phyloP scores from a whole-genome alignment of 768 basidiomycete genomes.

The Podaxis sp. region DNA sequence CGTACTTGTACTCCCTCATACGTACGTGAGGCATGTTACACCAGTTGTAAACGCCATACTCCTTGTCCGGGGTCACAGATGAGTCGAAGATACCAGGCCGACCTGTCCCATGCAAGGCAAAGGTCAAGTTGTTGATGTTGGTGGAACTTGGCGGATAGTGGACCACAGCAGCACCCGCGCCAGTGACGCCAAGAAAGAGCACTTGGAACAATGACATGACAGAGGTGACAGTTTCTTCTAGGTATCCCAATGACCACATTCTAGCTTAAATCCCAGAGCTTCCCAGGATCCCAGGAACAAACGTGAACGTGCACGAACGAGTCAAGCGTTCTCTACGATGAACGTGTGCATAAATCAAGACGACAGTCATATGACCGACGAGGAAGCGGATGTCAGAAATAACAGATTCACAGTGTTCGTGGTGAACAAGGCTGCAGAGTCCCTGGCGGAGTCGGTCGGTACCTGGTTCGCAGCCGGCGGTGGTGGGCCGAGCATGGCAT shows the following conservation, averaged over 20 bases:
- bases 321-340: background rate
- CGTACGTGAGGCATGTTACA: slow-evolving; percentile 58
- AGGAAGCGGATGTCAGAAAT: background rate
- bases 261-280: background rate
- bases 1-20: slow-evolving; percentile 43
- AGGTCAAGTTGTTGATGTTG: slow-evolving; percentile 44
- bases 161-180: slow-evolving; percentile 23
- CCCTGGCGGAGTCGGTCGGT: too few relatives aligned
- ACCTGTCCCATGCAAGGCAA: slow-evolving; percentile 39
- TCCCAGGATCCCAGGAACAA: background rate
- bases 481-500: too few relatives aligned
- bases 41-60: slow-evolving; percentile 51
- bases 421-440: background rate
- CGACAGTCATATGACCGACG: background rate
- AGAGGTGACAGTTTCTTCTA: slow-evolving; percentile 16
- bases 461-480: too few relatives aligned
- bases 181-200: slow-evolving; percentile 17
- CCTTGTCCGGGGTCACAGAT: slow-evolving; percentile 35
- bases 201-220: slow-evolving; percentile 18
- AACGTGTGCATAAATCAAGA: background rate
- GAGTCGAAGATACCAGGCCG: slow-evolving; percentile 48
- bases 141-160: slow-evolving; percentile 41
- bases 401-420: background rate
- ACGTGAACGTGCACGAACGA: background rate
- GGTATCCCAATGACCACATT: background rate